Percentiles rank a stretch among this genome's conserved stretches.
Conservation (phyloP, 495 filamentous ascomycete species). For the Bacidia rubella region DNA sequence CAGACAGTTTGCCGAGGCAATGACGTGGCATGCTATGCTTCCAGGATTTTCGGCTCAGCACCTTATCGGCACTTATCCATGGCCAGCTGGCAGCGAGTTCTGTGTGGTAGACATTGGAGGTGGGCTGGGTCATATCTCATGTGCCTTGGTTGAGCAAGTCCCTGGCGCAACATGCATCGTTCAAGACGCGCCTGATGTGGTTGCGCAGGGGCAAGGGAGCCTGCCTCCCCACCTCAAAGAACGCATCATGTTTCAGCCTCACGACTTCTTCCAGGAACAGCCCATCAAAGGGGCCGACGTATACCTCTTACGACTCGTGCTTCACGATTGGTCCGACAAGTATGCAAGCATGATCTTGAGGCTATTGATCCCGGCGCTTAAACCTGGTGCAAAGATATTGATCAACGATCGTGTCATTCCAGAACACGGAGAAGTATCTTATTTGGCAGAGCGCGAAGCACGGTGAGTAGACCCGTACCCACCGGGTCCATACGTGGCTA, state of each 20-base stretch:
- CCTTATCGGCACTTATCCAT: constrained; percentile 31
- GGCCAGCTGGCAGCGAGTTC: constrained; percentile 27
- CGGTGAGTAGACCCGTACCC: constrained; percentile 9
- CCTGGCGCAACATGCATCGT: constrained; percentile 39
- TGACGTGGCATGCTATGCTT: constrained; percentile 35
- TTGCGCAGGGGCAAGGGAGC: constrained; percentile 22
- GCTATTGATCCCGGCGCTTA: constrained; percentile 37
- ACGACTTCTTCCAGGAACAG: constrained; percentile 41
- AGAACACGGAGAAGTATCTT: constrained; percentile 28
- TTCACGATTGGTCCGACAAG: constrained; percentile 47
- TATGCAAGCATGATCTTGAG: constrained; percentile 39
- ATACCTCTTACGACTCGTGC: constrained; percentile 42
- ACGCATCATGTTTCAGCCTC: constrained; percentile 30
- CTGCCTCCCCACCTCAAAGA: constrained; percentile 25
- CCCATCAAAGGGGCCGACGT: constrained; percentile 33
- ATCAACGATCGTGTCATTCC: constrained; percentile 40
- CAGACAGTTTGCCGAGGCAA: constrained; percentile 37
- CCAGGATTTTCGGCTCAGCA: constrained; percentile 36
- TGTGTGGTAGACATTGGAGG: constrained; percentile 44
- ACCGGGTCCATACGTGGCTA: no score
- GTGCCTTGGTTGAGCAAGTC: constrained; percentile 33
- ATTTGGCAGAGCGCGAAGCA: constrained; percentile 37
- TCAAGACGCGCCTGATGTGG: constrained; percentile 39
- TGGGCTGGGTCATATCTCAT: constrained; percentile 35
- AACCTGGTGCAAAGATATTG: constrained; percentile 34